Conservation (phyloP, 352 stramenopile species). For the Pythium dissotocum region DNA sequence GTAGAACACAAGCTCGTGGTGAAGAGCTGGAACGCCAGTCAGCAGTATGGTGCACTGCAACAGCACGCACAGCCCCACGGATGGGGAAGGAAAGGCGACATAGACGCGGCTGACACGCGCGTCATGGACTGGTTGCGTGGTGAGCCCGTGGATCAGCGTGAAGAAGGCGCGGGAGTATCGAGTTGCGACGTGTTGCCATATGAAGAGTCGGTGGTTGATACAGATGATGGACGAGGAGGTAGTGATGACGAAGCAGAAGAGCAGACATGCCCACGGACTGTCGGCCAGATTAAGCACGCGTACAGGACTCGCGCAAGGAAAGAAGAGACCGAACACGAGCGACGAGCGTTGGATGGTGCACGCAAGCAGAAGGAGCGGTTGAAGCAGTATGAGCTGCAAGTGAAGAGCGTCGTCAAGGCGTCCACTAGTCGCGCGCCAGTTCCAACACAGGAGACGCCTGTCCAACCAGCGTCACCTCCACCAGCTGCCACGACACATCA, state of each 20-base stretch:
- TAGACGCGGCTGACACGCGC: background rate
- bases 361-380: slow-evolving; percentile 20
- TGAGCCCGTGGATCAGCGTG: background rate
- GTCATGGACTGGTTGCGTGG: slow-evolving; percentile 8
- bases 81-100: background rate
- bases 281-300: slow-evolving; percentile 44
- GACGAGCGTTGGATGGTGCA: slow-evolving; percentile 12
- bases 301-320: slow-evolving; percentile 40
- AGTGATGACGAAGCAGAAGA: slow-evolving; percentile 4
- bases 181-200: background rate
- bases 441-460: background rate
- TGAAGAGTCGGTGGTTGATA: background rate
- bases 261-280: slow-evolving; percentile 26
- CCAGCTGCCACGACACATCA: background rate
- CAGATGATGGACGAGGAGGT: background rate
- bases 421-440: background rate
- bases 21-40: slow-evolving; percentile 16
- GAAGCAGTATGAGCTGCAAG: background rate
- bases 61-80: background rate
- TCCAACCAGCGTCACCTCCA: background rate
- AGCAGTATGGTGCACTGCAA: background rate
- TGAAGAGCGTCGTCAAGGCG: slow-evolving; percentile 5
- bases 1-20: slow-evolving; percentile 27
- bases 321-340: slow-evolving; percentile 32
- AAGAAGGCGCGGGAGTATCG: background rate